phyloP scores from a whole-genome alignment of 305 asterid species.

The Petunia hybrid region DNA sequence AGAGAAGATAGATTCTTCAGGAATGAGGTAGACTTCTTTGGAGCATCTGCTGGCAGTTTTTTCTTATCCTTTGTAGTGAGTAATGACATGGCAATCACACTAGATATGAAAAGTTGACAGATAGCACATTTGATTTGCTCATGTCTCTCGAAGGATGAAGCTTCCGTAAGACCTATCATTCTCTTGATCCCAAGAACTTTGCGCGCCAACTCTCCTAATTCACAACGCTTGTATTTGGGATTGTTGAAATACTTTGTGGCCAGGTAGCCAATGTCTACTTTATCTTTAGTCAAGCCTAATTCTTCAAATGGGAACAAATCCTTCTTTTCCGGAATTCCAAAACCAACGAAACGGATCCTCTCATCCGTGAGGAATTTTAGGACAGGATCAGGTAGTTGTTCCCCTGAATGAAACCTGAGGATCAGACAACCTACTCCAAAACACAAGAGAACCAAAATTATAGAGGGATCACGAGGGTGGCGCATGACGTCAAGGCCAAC shows the following conservation, averaged over 20 bases:
- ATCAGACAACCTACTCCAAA: slow-evolving; percentile 82
- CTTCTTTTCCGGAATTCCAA: slow-evolving; percentile 73
- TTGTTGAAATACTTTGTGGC: slow-evolving; percentile 64
- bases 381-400: slow-evolving; percentile 59
- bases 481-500: slow-evolving; percentile 87
- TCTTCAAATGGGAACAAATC: slow-evolving; percentile 72
- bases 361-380: slow-evolving; percentile 65
- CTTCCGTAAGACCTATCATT: slow-evolving; percentile 71
- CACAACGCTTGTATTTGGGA: slow-evolving; percentile 56
- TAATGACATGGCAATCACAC: slow-evolving; percentile 68
- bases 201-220: slow-evolving; percentile 59
- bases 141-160: slow-evolving; percentile 76
- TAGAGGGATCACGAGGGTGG: slow-evolving; percentile 79
- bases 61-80: slow-evolving; percentile 48
- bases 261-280: slow-evolving; percentile 65
- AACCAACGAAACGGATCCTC: slow-evolving; percentile 74
- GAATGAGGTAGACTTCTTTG: slow-evolving; percentile 53
- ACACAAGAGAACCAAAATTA: slow-evolving; percentile 58
- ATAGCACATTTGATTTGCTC: slow-evolving; percentile 80
- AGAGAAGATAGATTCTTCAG: slow-evolving; percentile 63
- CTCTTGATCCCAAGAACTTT: slow-evolving; percentile 67
- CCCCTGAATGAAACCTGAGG: slow-evolving; percentile 66
- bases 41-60: slow-evolving; percentile 23
- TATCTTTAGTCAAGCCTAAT: slow-evolving; percentile 51
- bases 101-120: slow-evolving; percentile 82